These are phyloP conservation scores for Russula sp. DNA, from an alignment of 768 basidiomycete genomes.

Conservation along the genomic window DNA sequence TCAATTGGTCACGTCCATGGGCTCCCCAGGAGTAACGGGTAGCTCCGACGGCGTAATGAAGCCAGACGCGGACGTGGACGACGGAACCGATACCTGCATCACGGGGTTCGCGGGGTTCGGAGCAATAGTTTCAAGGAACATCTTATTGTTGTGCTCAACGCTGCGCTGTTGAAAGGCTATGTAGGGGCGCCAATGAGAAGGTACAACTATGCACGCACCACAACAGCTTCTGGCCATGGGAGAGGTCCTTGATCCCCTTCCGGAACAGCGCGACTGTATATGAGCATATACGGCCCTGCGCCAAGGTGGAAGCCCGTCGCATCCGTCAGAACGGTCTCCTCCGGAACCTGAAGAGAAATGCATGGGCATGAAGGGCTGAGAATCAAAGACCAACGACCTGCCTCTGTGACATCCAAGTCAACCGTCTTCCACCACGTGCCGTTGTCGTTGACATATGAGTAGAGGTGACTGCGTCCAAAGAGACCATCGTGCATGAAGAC, in stretches of 20 bases:
- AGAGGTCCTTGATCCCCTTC: constrained; percentile 25
- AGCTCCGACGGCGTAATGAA: constrained; percentile 19
- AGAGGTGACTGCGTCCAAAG: constrained; percentile 69
- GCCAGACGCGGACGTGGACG: constrained; percentile 19
- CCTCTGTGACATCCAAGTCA: constrained; percentile 64
- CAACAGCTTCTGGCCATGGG: constrained; percentile 31
- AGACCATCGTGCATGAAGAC: constrained; percentile 75
- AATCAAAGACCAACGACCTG: constrained; percentile 24
- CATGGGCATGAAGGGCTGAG: neutral
- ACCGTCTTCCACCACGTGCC: constrained; percentile 78
- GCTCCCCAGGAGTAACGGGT: constrained; percentile 19
- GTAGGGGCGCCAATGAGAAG: constrained; percentile 1
- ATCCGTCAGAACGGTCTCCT: constrained; percentile 64
- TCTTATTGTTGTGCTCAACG: constrained; percentile 35
- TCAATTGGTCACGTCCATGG: constrained; percentile 21
- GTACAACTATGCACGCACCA: constrained; percentile 24
- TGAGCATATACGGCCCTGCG: constrained; percentile 72
- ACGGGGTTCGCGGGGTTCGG: constrained; percentile 27
- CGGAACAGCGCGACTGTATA: constrained; percentile 47
- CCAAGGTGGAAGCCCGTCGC: constrained; percentile 64
- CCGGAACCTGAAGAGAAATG: constrained; percentile 49
- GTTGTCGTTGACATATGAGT: constrained; percentile 68
- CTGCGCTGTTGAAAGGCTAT: constrained; percentile 27
- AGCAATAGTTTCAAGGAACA: constrained; percentile 29
- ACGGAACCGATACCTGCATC: constrained; percentile 16